phyloP scores from a whole-genome alignment of 2,329 filamentous ascomycete genomes.

The Fusarium oxysporum region DNA sequence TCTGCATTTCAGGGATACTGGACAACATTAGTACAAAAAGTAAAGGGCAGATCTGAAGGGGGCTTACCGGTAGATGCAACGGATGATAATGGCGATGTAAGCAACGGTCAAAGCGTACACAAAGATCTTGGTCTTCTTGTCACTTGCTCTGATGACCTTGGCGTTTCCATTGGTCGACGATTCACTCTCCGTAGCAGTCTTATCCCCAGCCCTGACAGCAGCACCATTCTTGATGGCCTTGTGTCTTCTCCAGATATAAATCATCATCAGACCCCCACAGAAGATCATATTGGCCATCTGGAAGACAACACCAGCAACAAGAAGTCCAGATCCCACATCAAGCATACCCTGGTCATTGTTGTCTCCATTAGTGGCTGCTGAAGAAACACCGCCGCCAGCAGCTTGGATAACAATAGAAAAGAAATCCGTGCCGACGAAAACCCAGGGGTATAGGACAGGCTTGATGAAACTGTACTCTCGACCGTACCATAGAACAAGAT shows the following conservation, averaged over 20 bases:
- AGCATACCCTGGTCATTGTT: slow-evolving; percentile 13
- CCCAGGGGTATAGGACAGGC: slow-evolving; percentile 57
- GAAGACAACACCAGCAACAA: slow-evolving; percentile 40
- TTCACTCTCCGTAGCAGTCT: not conserved
- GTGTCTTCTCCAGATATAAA: slow-evolving; percentile 37
- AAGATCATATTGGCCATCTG: slow-evolving; percentile 42
- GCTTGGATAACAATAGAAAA: slow-evolving; percentile 49
- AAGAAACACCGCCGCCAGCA: slow-evolving; percentile 37
- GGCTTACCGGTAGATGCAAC: slow-evolving; percentile 36
- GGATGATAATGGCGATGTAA: slow-evolving; percentile 33
- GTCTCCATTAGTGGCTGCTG: slow-evolving; percentile 24
- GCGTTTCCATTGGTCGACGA: not conserved
- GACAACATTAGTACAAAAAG: not conserved
- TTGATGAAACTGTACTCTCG: slow-evolving; percentile 51
- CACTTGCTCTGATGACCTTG: slow-evolving; percentile 13
- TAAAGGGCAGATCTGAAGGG: accelerated
- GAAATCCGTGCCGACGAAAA: slow-evolving; percentile 61
- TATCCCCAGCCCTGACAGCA: slow-evolving; percentile 4
- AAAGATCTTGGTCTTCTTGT: slow-evolving; percentile 35
- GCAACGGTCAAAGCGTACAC: slow-evolving; percentile 20
- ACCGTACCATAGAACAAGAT: slow-evolving; percentile 57
- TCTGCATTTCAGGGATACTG: slow-evolving; percentile 38
- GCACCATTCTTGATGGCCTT: slow-evolving; percentile 26
- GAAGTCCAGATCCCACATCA: slow-evolving; percentile 29
- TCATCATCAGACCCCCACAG: slow-evolving; percentile 38